These are phyloP conservation scores for Pisolithus marmoratus DNA, from an alignment of 768 basidiomycete species.

Conservation along the genomic window DNA sequence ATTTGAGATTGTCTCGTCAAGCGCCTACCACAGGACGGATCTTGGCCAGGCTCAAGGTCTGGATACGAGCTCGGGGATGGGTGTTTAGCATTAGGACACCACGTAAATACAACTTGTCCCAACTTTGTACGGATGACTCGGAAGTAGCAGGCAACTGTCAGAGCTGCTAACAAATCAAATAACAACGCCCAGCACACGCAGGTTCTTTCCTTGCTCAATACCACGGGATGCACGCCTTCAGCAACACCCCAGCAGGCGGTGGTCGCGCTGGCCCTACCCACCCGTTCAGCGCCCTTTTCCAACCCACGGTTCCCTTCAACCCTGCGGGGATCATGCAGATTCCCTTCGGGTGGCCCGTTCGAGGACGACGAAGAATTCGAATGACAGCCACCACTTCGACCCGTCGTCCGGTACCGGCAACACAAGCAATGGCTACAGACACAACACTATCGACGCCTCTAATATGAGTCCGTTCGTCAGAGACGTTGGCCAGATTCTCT, in stretches of 20 bases:
- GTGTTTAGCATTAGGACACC: too few relatives aligned
- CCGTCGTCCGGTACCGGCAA: constrained; percentile 43
- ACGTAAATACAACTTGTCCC: too few relatives aligned
- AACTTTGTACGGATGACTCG: too few relatives aligned
- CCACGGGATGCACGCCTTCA: constrained; percentile 51
- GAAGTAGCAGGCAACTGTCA: too few relatives aligned
- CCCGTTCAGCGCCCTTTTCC: constrained; percentile 66
- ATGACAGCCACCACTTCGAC: constrained; percentile 31
- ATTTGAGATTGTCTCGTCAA: too few relatives aligned
- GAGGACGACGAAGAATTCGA: constrained; percentile 33
- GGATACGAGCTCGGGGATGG: too few relatives aligned
- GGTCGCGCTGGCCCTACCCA: constrained; percentile 25
- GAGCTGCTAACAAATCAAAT: too few relatives aligned
- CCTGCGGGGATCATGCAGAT: constrained; percentile 56
- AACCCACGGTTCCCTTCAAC: constrained; percentile 55
- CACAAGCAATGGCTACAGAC: constrained; percentile 36
- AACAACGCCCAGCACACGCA: too few relatives aligned
- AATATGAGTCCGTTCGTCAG: constrained; percentile 83
- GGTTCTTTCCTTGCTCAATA: constrained; percentile 33
- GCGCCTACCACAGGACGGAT: too few relatives aligned
- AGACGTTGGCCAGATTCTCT: constrained; percentile 71
- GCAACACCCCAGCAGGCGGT: constrained; percentile 13
- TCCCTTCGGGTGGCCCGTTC: constrained; percentile 40
- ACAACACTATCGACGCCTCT: constrained; percentile 46
- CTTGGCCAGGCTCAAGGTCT: too few relatives aligned